Conservation (phyloP, 148 eudicot genomes). For the Chenopodium quinoa region DNA sequence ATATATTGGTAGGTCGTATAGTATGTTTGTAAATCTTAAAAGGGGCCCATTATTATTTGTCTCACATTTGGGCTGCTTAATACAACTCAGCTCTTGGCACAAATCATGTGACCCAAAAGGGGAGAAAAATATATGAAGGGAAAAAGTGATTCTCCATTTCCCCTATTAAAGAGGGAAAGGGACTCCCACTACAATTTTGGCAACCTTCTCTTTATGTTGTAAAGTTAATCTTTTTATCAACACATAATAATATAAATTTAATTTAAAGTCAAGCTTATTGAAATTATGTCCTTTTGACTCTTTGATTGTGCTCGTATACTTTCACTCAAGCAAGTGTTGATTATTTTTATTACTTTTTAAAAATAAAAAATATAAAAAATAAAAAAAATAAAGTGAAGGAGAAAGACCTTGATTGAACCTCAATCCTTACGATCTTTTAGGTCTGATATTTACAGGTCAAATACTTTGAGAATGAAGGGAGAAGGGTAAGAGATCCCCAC, state of each 20-base stretch:
- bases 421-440: too few relatives aligned
- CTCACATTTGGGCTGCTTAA: slow-evolving; percentile 1
- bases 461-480: too few relatives aligned
- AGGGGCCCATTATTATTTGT: not conserved
- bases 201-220: not conserved
- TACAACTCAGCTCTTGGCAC: slow-evolving; percentile 1
- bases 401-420: too few relatives aligned
- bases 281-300: too few relatives aligned
- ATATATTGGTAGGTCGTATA: not conserved
- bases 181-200: not conserved
- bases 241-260: not conserved
- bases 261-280: too few relatives aligned
- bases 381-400: too few relatives aligned
- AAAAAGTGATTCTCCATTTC: not conserved
- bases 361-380: too few relatives aligned
- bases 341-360: too few relatives aligned
- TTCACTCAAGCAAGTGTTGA: too few relatives aligned
- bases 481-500: too few relatives aligned
- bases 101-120: slow-evolving; percentile 7
- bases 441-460: too few relatives aligned
- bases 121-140: not conserved
- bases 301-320: too few relatives aligned
- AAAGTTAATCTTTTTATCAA: not conserved
- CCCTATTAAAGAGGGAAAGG: slow-evolving; percentile 9
- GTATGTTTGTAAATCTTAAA: not conserved